Base-by-base conservation (phyloP, 345 rosid species). In the Bruguiera gymnorhiza region DNA sequence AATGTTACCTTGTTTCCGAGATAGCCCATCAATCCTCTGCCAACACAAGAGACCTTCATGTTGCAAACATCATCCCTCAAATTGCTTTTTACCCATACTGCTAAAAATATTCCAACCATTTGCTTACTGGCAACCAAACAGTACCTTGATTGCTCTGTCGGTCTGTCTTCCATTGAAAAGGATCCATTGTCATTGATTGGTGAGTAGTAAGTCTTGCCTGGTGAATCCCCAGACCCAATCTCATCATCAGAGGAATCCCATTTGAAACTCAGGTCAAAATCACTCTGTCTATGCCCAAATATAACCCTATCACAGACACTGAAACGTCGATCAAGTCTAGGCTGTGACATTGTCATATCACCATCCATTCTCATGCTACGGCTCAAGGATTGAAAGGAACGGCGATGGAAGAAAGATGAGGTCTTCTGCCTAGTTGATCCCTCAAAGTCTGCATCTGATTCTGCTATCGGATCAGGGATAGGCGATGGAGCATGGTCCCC, bases 11-110 rank as follows among this genome's bases (percentile, higher is more conserved):
- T 96, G 87, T 96, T 96, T 55, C 99, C 96, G 23, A 96, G 97
- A 80, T 92, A 96, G 68, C 98, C 99, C 98, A 96, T 96, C 83
- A 96, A 80, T 79, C 99, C 99, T 92, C 99, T 88, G 51, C 99
- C 99, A 11, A 96, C 97, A 81, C 98, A 90, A 21, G 97, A 96
- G 53, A 96, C 96, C 78, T 92, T 96, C 85, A 96, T 76, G 82
- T 89, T 89, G 73, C 78, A 72, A 43, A 96, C 87, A 72, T 76
- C 55, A 64, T 92, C 96, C 65, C 93, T 79, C 32, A 96, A 83
- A 64, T 90, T 93, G 64, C 86, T 87, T 84, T 86, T 93, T 43
- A 92, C 95, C 99, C 99, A 92, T 18, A 96, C 87, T 1, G 95
- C 89, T 32, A 96, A 81, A 83, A 90, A 96, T 67, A 92, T 89